Evolutionary conservation across 2,329 filamentous ascomycete genomes (phyloP).

Genomic region (Colletotrichum coccodes): DNA sequence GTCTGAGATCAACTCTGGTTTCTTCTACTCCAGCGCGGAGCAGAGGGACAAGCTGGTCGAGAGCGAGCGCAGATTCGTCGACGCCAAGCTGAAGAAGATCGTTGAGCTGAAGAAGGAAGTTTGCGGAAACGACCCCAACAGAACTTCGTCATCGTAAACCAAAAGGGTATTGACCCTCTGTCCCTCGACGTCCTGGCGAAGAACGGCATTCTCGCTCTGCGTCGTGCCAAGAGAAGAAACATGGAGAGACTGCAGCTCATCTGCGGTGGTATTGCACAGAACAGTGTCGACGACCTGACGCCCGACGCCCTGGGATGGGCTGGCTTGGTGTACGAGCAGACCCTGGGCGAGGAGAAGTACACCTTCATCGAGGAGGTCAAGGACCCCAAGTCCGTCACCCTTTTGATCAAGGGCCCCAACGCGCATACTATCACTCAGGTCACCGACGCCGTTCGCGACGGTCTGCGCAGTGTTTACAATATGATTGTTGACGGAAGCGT

Average conservation of each 20-base stretch:
- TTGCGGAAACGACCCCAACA: conserved; percentile 91
- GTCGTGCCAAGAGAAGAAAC: conserved; percentile 96
- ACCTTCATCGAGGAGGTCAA: conserved; percentile 99
- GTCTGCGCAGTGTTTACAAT: conserved; percentile 96
- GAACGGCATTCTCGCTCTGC: conserved; percentile 95
- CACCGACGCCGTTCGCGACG: conserved; percentile 94
- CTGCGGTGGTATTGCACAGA: conserved; percentile 90
- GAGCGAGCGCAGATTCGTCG: conserved; percentile 94
- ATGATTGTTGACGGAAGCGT: conserved; percentile 99
- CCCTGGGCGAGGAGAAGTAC: conserved; percentile 98
- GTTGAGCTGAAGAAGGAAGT: conserved; percentile 98
- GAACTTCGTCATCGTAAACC: conserved; percentile 97
- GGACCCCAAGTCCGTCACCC: conserved; percentile 96
- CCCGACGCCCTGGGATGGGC: conserved; percentile 95
- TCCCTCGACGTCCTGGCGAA: conserved; percentile 96
- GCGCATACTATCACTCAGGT: conserved; percentile 96
- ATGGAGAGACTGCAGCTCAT: conserved; percentile 98
- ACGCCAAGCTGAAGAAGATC: conserved; percentile 96
- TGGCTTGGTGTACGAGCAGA: conserved; percentile 95
- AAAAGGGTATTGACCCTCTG: conserved; percentile 98
- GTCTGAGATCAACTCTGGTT: conserved; percentile 98
- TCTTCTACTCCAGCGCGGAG: conserved; percentile 98
- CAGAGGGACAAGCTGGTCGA: conserved; percentile 98
- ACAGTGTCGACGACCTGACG: conserved; percentile 93
- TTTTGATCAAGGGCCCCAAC: conserved; percentile 98